Evolutionary conservation across 306 rosid genomes (phyloP).

Genomic region (Dryas alaskensis): DNA sequence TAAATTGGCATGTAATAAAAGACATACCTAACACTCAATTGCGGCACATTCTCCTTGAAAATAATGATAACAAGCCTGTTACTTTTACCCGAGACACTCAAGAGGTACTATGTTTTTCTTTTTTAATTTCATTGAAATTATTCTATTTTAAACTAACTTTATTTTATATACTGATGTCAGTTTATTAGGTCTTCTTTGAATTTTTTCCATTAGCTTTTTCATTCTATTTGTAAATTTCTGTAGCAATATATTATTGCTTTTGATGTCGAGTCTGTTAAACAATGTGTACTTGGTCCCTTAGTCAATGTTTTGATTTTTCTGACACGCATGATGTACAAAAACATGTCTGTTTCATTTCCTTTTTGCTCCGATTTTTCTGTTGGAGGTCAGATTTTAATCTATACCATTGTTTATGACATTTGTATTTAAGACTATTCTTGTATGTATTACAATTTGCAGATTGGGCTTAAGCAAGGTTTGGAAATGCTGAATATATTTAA

Average conservation of each 20-base stretch:
- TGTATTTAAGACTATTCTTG: background rate
- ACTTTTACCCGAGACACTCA: slow-evolving; percentile 84
- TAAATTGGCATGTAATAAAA: slow-evolving; percentile 74
- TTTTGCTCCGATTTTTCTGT: background rate
- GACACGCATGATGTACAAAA: too few relatives aligned
- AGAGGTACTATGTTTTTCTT: slow-evolving; percentile 49
- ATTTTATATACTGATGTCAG: background rate
- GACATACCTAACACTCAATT: slow-evolving; percentile 68
- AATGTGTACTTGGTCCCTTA: background rate
- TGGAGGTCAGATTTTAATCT: background rate
- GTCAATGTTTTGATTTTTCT: background rate
- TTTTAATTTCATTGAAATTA: background rate
- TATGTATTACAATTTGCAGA: slow-evolving; percentile 38
- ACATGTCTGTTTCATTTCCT: background rate
- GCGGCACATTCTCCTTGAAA: slow-evolving; percentile 62
- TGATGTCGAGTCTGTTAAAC: background rate
- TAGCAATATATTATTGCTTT: background rate
- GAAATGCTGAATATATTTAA: slow-evolving; percentile 76
- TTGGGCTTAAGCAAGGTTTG: slow-evolving; percentile 66
- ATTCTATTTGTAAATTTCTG: background rate
- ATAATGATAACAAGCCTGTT: slow-evolving; percentile 63
- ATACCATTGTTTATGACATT: background rate
- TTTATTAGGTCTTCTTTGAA: background rate
- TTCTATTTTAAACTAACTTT: background rate
- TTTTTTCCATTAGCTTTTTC: background rate